These are phyloP conservation scores for Eutrema heterophyllum DNA, from an alignment of 345 rosid species.

Conservation along the genomic window DNA sequence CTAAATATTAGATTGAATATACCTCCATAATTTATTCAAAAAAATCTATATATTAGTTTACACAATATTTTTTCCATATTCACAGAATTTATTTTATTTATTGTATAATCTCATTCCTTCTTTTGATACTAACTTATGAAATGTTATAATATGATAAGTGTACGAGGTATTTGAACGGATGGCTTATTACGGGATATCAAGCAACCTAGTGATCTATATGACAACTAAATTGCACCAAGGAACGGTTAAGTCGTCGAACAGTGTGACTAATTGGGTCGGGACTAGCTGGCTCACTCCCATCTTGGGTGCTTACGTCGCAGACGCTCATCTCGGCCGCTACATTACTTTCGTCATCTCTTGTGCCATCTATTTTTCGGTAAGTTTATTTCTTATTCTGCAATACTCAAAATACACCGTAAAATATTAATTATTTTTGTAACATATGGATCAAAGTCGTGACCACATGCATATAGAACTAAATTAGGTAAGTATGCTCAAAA, in stretches of 20 bases:
- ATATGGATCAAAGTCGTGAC: not conserved
- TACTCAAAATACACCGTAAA: not conserved
- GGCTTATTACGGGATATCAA: slow-evolving; percentile 89
- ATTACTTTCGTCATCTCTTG: slow-evolving; percentile 61
- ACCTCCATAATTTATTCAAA: too few species aligned
- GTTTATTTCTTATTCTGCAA: not conserved
- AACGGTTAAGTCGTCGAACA: slow-evolving; percentile 74
- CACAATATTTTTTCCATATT: too few species aligned
- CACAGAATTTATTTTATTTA: not conserved
- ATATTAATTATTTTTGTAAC: not conserved
- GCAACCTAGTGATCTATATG: slow-evolving; percentile 68
- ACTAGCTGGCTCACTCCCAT: slow-evolving; percentile 78
- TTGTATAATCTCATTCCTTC: not conserved
- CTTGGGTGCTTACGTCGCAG: slow-evolving; percentile 85
- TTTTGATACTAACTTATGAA: not conserved
- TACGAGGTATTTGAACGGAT: slow-evolving; percentile 83
- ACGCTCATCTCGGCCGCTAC: slow-evolving; percentile 84
- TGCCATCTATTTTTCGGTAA: slow-evolving; percentile 52
- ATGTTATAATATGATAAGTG: slow-evolving; percentile 14
- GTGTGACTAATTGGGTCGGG: slow-evolving; percentile 95
- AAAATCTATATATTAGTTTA: not conserved
- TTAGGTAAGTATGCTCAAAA: not conserved
- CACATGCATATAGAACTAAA: not conserved
- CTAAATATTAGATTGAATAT: too few species aligned
- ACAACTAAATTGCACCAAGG: slow-evolving; percentile 76